These are phyloP conservation scores for Nakataea oryzae DNA, from an alignment of 2,329 filamentous ascomycete species.

Conservation along the genomic window DNA sequence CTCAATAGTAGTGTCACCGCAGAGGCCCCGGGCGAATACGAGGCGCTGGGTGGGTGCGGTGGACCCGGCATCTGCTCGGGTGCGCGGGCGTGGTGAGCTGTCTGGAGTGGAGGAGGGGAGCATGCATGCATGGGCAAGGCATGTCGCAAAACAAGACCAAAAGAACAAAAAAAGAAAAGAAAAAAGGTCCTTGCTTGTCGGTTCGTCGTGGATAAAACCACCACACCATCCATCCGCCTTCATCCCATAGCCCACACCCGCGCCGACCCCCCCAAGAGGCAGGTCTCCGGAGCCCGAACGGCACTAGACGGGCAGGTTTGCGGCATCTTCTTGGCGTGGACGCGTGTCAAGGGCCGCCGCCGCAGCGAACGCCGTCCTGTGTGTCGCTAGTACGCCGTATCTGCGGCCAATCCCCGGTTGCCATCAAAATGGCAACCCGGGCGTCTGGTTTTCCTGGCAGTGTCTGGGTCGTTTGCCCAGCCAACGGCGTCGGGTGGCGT, in stretches of 20 bases:
- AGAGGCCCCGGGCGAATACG: neutral
- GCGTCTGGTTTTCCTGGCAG: no score
- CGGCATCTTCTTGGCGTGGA: neutral
- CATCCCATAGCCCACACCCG: neutral
- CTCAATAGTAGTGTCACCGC: neutral
- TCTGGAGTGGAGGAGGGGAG: no score
- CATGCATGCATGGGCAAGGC: no score
- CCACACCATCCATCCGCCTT: neutral
- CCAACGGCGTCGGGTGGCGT: neutral
- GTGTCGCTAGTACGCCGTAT: neutral
- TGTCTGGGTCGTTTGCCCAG: no score
- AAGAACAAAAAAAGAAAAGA: neutral
- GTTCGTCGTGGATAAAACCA: neutral
- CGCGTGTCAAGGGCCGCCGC: neutral
- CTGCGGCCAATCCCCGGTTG: neutral
- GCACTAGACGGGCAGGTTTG: neutral
- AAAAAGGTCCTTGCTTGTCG: neutral
- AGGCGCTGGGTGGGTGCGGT: neutral
- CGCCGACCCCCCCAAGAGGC: neutral
- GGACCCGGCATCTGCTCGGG: neutral
- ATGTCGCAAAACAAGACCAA: neutral
- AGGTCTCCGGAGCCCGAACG: neutral
- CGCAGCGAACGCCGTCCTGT: neutral
- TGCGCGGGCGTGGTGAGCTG: neutral
- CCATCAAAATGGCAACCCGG: neutral